A percentile compares a stretch with the other conserved stretches of the same genome.
Conservation (phyloP, 2,329 filamentous ascomycete genomes). For the Sporothrix brasiliensis region DNA sequence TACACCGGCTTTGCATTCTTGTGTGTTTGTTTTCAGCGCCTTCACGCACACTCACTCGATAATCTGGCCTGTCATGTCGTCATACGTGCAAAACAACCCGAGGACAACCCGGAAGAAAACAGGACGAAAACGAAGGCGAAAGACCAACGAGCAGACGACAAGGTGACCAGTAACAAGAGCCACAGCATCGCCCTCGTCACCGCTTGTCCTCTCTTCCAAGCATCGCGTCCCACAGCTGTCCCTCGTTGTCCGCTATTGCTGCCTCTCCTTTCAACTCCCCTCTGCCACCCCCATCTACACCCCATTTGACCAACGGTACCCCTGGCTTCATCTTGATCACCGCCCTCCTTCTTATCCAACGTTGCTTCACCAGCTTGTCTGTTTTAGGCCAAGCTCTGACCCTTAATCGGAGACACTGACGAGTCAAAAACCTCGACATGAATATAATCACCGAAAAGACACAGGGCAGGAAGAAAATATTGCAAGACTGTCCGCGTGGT, state of each 20-base stretch:
- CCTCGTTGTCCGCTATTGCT: neutral
- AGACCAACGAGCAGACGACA: neutral
- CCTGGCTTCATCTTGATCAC: slow-evolving; percentile 29
- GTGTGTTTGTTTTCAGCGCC: neutral
- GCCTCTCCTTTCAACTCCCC: neutral
- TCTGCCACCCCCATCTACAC: slow-evolving; percentile 22
- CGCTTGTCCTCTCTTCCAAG: neutral
- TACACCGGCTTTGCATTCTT: slow-evolving; percentile 6
- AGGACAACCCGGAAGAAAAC: neutral
- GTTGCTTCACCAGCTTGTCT: slow-evolving; percentile 19
- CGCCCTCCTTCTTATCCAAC: slow-evolving; percentile 18
- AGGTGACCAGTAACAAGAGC: neutral
- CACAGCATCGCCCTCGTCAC: slow-evolving; percentile 7
- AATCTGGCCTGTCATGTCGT: slow-evolving; percentile 3
- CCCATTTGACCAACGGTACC: slow-evolving; percentile 10
- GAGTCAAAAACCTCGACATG: neutral
- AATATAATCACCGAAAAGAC: neutral
- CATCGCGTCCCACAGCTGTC: slow-evolving; percentile 14
- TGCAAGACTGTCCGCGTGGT: slow-evolving; percentile 16
- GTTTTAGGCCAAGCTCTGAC: slow-evolving; percentile 25
- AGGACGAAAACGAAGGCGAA: neutral
- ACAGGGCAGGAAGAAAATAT: neutral
- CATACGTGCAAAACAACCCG: neutral
- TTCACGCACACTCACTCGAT: neutral
- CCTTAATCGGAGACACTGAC: slow-evolving; percentile 26